These are phyloP conservation scores for Garcileccinum viscosum DNA, from an alignment of 1,284 basidiomycete genomes.

Conservation along the genomic window DNA sequence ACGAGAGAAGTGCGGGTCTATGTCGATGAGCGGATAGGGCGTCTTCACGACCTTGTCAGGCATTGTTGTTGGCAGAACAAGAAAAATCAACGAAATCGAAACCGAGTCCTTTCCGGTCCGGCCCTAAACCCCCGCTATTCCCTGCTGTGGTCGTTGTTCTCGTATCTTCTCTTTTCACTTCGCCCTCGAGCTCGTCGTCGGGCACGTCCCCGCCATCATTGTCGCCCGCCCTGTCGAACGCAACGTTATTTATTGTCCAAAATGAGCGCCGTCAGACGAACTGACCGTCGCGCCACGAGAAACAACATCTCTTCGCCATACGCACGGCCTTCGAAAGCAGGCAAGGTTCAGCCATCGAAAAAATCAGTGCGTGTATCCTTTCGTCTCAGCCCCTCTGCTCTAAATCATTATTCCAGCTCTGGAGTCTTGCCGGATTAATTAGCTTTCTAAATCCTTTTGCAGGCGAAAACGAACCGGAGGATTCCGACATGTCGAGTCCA, in stretches of 20 bases:
- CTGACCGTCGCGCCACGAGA: conserved; percentile 47
- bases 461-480: conserved; percentile 29
- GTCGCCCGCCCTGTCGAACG: conserved; percentile 13
- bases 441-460: conserved; percentile 55
- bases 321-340: conserved; percentile 34
- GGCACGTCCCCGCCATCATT: conserved; percentile 1
- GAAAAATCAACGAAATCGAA: background rate
- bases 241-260: conserved; percentile 15
- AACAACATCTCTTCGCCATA: conserved; percentile 43
- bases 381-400: background rate
- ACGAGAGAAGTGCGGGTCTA: conserved; percentile 89
- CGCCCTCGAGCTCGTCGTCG: conserved; percentile 17
- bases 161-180: conserved; percentile 24
- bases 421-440: conserved; percentile 56
- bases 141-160: conserved; percentile 20
- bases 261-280: conserved; percentile 61
- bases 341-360: conserved; percentile 33
- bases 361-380: conserved; percentile 48
- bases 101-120: conserved; percentile 26
- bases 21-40: conserved; percentile 86
- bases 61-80: conserved; percentile 43
- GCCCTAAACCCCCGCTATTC: conserved; percentile 38
- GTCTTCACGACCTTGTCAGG: conserved; percentile 74
- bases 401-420: conserved; percentile 44
- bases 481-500: conserved; percentile 25